Percentiles rank a stretch among this genome's conserved stretches.
phyloP scores from a whole-genome alignment of 345 rosid species.

The Noccaea bulbosa region DNA sequence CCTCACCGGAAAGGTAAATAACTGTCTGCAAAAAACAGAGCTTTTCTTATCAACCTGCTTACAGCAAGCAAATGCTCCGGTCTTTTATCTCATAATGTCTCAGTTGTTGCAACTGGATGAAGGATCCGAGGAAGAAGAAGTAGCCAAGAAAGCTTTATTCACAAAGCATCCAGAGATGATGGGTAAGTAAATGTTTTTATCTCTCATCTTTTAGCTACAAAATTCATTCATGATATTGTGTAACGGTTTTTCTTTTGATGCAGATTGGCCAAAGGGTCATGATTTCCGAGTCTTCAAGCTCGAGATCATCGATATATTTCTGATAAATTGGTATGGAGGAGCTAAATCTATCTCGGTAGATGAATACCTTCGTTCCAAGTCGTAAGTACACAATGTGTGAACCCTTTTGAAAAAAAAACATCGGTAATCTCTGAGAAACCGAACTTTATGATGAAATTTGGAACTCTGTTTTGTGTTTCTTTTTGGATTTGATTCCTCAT shows the following conservation, averaged over 20 bases:
- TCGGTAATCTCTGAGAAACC: conserved; percentile 31
- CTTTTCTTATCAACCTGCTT: neutral
- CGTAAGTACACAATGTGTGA: conserved; percentile 53
- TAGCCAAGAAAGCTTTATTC: conserved; percentile 64
- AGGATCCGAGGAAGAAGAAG: conserved; percentile 62
- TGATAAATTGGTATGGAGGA: conserved; percentile 95
- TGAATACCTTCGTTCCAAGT: conserved; percentile 64
- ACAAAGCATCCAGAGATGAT: conserved; percentile 90
- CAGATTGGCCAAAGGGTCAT: conserved; percentile 90
- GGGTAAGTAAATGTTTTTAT: conserved; percentile 62
- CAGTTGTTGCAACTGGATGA: conserved; percentile 59
- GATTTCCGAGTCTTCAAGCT: conserved; percentile 73
- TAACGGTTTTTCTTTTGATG: neutral
- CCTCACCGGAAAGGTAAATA: conserved; percentile 79
- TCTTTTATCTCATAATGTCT: conserved; percentile 4
- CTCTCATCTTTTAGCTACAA: neutral
- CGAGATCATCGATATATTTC: conserved; percentile 68
- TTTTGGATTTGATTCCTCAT: neutral
- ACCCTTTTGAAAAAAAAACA: conserved; percentile 7
- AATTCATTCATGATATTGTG: neutral
- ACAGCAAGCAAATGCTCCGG: neutral
- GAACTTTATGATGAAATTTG: neutral
- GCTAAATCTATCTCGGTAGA: conserved; percentile 80
- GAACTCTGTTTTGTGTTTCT: neutral
- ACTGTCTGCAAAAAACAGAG: neutral